A percentile compares a stretch with the other conserved stretches of the same genome.
phyloP scores from a whole-genome alignment of 768 basidiomycete species.

The Podaxis mareebaensis region DNA sequence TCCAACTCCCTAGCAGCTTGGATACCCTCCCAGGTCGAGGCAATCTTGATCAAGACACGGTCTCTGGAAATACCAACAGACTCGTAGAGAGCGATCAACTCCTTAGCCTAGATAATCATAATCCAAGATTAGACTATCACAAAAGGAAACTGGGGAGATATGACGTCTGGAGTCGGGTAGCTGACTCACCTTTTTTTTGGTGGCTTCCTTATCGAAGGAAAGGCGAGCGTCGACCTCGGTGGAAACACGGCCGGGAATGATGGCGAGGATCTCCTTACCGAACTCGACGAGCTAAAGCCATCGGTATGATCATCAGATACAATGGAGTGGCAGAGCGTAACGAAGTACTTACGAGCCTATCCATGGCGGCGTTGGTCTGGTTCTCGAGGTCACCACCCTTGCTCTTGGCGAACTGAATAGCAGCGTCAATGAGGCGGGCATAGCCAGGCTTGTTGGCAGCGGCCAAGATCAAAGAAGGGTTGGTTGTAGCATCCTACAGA shows the following conservation, averaged over 20 bases:
- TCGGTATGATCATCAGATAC: background rate
- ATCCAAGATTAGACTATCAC: constrained; percentile 12
- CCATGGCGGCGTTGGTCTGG: constrained; percentile 78
- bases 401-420: constrained; percentile 71
- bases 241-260: constrained; percentile 98
- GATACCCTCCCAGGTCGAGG: constrained; percentile 99
- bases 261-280: constrained; percentile 90
- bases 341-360: constrained; percentile 74
- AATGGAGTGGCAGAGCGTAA: background rate
- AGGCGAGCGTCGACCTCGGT: constrained; percentile 98
- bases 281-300: constrained; percentile 88
- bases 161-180: background rate
- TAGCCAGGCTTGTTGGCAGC: constrained; percentile 92
- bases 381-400: constrained; percentile 79
- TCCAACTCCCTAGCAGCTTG: constrained; percentile 98
- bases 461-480: constrained; percentile 92
- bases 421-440: constrained; percentile 73
- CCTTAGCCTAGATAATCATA: constrained; percentile 54
- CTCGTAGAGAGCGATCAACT: constrained; percentile 92
- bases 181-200: constrained; percentile 76
- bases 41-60: constrained; percentile 98
- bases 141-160: constrained; percentile 6
- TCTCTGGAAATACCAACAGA: constrained; percentile 93
- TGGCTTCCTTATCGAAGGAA: constrained; percentile 93
- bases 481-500: constrained; percentile 91